Percentiles rank a stretch among this genome's conserved stretches.
phyloP scores from a whole-genome alignment of 2,329 filamentous ascomycete species.

The Alternaria novae-zelandiae region DNA sequence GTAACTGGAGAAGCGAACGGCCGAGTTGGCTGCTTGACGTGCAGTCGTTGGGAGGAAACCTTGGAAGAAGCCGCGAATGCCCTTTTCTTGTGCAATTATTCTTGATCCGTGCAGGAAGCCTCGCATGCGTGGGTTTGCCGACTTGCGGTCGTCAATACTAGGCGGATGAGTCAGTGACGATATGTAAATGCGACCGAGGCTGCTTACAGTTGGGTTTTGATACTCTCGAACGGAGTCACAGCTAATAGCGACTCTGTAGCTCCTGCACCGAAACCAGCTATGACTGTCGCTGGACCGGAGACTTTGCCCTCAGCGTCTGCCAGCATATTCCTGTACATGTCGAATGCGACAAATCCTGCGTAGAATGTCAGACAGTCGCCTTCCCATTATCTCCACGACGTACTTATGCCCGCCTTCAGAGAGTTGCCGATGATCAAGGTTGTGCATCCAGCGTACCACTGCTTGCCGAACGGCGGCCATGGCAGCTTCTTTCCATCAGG shows the following conservation, averaged over 20 bases:
- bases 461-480: slow-evolving; percentile 89
- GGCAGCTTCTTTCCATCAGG: slow-evolving; percentile 84
- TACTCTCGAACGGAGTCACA: slow-evolving; percentile 96
- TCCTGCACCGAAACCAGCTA: slow-evolving; percentile 92
- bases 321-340: slow-evolving; percentile 86
- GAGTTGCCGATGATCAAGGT: slow-evolving; percentile 97
- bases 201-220: slow-evolving; percentile 84
- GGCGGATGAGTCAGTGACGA: neutral
- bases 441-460: slow-evolving; percentile 98
- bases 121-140: slow-evolving; percentile 80
- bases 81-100: slow-evolving; percentile 86
- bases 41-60: slow-evolving; percentile 95
- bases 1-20: slow-evolving; percentile 88
- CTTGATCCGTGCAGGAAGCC: slow-evolving; percentile 91
- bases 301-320: slow-evolving; percentile 86
- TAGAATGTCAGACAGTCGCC: slow-evolving; percentile 5
- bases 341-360: slow-evolving; percentile 89
- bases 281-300: slow-evolving; percentile 85
- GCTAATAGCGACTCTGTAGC: slow-evolving; percentile 92
- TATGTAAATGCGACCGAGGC: neutral
- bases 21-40: slow-evolving; percentile 91
- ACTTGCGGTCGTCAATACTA: slow-evolving; percentile 94
- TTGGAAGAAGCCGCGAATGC: slow-evolving; percentile 92
- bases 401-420: slow-evolving; percentile 92
- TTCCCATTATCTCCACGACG: slow-evolving; percentile 44